A percentile compares a stretch with the other conserved stretches of the same genome.
Conservation (phyloP, 2,329 filamentous ascomycete species). For the Stagonosporopsis vannaccii region DNA sequence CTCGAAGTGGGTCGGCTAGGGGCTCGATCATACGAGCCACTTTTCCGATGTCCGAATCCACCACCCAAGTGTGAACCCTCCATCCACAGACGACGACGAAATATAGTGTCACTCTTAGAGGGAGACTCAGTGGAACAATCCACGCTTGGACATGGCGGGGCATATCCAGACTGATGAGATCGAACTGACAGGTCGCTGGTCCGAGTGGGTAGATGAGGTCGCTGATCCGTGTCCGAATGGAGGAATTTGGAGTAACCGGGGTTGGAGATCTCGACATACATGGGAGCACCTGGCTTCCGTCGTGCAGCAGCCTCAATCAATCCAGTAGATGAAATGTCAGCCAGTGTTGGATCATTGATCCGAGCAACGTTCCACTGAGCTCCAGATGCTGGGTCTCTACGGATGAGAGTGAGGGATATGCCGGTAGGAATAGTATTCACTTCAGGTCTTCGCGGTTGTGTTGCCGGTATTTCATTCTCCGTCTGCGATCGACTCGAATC, state of each 20-base stretch:
- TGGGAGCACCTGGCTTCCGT: slow-evolving; percentile 51
- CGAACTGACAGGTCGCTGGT: slow-evolving; percentile 25
- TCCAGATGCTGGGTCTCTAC: slow-evolving; percentile 57
- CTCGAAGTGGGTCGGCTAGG: slow-evolving; percentile 32
- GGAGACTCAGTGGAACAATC: neutral
- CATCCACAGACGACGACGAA: slow-evolving; percentile 57
- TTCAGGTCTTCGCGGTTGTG: slow-evolving; percentile 32
- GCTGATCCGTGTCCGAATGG: slow-evolving; percentile 29
- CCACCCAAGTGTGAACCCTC: slow-evolving; percentile 53
- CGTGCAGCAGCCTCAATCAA: slow-evolving; percentile 38
- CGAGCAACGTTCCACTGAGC: slow-evolving; percentile 61
- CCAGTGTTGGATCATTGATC: slow-evolving; percentile 55
- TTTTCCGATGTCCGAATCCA: slow-evolving; percentile 51
- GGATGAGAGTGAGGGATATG: slow-evolving; percentile 56
- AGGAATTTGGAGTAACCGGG: slow-evolving; percentile 67
- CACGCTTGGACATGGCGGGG: neutral
- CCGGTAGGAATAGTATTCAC: slow-evolving; percentile 23
- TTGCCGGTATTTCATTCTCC: slow-evolving; percentile 31
- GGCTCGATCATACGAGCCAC: slow-evolving; percentile 40
- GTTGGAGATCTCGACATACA: slow-evolving; percentile 64
- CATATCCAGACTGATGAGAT: slow-evolving; percentile 12
- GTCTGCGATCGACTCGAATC: slow-evolving; percentile 29
- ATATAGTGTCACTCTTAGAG: slow-evolving; percentile 37
- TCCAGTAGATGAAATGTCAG: slow-evolving; percentile 55
- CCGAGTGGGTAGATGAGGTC: slow-evolving; percentile 22